Conservation (phyloP, 345 rosid species). For the Leavenworthia alabamica region DNA sequence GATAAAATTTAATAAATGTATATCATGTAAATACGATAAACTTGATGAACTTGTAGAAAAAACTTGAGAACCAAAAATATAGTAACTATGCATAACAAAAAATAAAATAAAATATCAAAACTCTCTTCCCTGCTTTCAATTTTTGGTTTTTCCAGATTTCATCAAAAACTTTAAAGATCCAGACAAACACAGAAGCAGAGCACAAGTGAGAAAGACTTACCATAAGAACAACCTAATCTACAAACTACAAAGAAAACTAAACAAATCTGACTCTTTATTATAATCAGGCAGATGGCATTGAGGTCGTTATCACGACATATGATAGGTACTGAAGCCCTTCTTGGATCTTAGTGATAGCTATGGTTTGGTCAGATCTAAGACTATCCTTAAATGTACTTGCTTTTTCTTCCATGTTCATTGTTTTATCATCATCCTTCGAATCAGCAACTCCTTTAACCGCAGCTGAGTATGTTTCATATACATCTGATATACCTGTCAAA, state of each 20-base stretch:
- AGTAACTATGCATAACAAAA: no score
- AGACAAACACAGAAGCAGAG: constrained; percentile 17
- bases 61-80: no score
- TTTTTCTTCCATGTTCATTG: constrained; percentile 54
- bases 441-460: constrained; percentile 53
- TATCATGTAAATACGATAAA: no score
- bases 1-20: no score
- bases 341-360: constrained; percentile 65
- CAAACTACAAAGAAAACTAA: constrained; percentile 11
- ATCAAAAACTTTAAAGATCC: constrained; percentile 9
- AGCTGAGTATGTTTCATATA: constrained; percentile 66
- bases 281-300: constrained; percentile 58
- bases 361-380: constrained; percentile 44
- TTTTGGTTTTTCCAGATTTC: constrained; percentile 5
- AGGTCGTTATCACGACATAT: constrained; percentile 58
- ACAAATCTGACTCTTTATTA: constrained; percentile 12
- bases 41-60: no score
- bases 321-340: constrained; percentile 77
- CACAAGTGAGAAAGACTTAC: neutral
- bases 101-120: neutral
- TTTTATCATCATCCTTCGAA: constrained; percentile 39
- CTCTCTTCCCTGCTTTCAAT: neutral
- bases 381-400: constrained; percentile 54
- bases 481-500: constrained; percentile 84
- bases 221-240: constrained; percentile 27